Conservation (phyloP, 176 grass and related monocot species). For the Saccharum officinarum region DNA sequence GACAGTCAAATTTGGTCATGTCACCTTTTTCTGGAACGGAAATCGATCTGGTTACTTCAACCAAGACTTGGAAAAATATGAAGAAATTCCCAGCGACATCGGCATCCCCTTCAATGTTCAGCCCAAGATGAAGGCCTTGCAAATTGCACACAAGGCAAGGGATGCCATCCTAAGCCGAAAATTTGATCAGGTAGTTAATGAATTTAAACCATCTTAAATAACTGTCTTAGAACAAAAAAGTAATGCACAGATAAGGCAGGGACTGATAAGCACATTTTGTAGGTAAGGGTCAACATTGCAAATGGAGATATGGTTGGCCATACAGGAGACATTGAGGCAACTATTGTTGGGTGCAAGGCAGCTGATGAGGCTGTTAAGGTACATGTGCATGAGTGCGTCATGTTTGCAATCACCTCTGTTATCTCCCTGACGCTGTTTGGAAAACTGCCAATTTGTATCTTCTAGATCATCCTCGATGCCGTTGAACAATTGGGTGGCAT, state of each 20-base stretch:
- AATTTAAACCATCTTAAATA: not conserved
- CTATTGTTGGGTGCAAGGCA: constrained; percentile 77
- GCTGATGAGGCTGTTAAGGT: constrained; percentile 88
- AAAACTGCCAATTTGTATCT: not conserved
- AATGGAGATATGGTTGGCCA: constrained; percentile 96
- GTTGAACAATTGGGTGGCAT: constrained; percentile 79
- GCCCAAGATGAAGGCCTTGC: constrained; percentile 91
- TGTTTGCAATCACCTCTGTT: not conserved
- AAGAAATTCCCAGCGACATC: constrained; percentile 85
- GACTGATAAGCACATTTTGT: not conserved
- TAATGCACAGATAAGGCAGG: not conserved
- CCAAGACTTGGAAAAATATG: constrained; percentile 63
- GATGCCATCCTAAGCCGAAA: constrained; percentile 76
- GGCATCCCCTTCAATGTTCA: constrained; percentile 83
- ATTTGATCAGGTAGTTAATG: constrained; percentile 68
- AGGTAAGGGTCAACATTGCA: constrained; percentile 87
- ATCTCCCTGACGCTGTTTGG: not conserved
- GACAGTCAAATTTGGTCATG: constrained; percentile 95
- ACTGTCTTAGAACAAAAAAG: not conserved
- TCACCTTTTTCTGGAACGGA: constrained; percentile 98
- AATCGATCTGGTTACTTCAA: constrained; percentile 98
- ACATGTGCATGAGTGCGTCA: not conserved
- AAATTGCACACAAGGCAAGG: constrained; percentile 80
- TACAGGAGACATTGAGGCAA: constrained; percentile 86
- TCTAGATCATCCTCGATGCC: constrained; percentile 74